These are phyloP conservation scores for Adansonia madagascariensis DNA, from an alignment of 441 rosid species.

Conservation along the genomic window DNA sequence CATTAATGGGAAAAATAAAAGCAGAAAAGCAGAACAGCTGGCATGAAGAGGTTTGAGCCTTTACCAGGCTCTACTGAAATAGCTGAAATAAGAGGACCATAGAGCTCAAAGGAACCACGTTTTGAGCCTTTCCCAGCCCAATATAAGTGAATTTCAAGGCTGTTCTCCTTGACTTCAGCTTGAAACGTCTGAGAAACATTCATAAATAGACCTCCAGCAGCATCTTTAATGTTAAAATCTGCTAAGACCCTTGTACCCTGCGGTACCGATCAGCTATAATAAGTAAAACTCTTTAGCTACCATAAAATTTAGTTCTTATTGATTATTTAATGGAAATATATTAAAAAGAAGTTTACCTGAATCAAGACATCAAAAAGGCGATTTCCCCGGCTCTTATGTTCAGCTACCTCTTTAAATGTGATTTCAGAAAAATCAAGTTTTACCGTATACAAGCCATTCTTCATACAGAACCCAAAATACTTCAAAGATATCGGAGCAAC, in stretches of 20 bases:
- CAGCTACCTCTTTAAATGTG: constrained; percentile 41
- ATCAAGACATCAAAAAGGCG: constrained; percentile 23
- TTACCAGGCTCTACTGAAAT: constrained; percentile 60
- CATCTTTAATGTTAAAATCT: constrained; percentile 17
- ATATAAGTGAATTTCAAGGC: constrained; percentile 54
- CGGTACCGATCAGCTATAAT: background rate
- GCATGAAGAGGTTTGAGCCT: background rate
- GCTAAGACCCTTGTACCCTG: constrained; percentile 19
- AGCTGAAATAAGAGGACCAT: constrained; percentile 75
- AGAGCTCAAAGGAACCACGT: constrained; percentile 52
- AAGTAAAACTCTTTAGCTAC: background rate
- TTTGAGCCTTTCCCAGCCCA: constrained; percentile 83
- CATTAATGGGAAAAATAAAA: no score
- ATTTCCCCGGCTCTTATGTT: constrained; percentile 24
- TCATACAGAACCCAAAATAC: constrained; percentile 61
- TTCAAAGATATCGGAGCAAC: constrained; percentile 56
- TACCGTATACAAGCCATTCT: constrained; percentile 58
- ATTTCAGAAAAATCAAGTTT: constrained; percentile 61
- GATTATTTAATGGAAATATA: background rate
- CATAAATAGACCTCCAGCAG: constrained; percentile 23
- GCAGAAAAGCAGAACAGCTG: background rate
- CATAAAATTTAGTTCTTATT: background rate
- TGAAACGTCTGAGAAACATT: constrained; percentile 42
- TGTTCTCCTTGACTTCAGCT: constrained; percentile 25
- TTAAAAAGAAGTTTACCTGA: background rate